phyloP scores from a whole-genome alignment of 148 eudicot genomes.

The Cornus suecica region DNA sequence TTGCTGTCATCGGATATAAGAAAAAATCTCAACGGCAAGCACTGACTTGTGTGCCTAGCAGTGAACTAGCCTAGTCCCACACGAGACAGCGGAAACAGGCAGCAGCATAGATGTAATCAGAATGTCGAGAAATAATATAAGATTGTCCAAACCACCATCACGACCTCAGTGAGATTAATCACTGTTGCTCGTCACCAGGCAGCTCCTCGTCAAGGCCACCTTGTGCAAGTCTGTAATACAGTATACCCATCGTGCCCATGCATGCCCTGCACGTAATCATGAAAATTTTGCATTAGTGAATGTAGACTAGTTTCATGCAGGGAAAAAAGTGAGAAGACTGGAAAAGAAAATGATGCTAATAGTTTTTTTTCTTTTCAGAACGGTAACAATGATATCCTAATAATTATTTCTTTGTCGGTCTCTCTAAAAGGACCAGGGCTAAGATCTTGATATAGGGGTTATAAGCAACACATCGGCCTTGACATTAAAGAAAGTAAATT shows the following conservation, averaged over 20 bases:
- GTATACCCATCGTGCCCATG: conserved; percentile 84
- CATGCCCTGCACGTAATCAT: conserved; percentile 63
- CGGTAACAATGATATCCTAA: neutral
- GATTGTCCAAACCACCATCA: neutral
- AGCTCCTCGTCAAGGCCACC: conserved; percentile 49
- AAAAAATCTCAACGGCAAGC: conserved; percentile 12
- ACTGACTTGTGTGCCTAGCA: neutral
- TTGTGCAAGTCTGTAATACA: conserved; percentile 77
- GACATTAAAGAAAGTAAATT: neutral
- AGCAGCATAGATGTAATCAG: no score
- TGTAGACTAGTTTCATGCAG: neutral
- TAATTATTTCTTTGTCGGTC: no score
- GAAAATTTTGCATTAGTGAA: neutral
- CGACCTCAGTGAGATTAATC: neutral
- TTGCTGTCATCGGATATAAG: neutral
- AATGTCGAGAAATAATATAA: no score
- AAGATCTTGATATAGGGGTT: neutral
- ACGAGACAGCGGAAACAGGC: conserved; percentile 28
- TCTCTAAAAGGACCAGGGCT: neutral
- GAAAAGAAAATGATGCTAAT: neutral
- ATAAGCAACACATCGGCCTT: neutral
- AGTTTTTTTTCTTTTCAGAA: neutral
- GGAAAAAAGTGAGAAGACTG: neutral
- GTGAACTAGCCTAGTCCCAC: neutral
- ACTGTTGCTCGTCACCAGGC: conserved; percentile 52